Evolutionary conservation across 345 rosid species (phyloP).

Genomic region (Populus davidiana): DNA sequence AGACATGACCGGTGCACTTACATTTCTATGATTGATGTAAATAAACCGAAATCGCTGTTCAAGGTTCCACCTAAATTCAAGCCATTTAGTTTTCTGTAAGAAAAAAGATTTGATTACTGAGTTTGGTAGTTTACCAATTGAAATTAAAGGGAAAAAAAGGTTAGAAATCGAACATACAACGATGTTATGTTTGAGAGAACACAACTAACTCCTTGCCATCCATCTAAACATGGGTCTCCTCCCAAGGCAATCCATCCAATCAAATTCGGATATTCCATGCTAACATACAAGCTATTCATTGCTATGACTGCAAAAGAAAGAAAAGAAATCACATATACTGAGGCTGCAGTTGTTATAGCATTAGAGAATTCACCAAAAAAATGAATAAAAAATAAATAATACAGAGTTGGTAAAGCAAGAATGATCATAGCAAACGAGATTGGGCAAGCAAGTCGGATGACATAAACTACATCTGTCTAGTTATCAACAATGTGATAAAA

Average conservation of each 20-base stretch:
- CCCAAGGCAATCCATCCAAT: conserved; percentile 67
- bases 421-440: not conserved
- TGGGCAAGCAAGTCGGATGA: not conserved
- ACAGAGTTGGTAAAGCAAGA: not conserved
- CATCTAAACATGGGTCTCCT: conserved; percentile 91
- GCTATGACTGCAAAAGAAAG: conserved; percentile 51
- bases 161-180: conserved; percentile 46
- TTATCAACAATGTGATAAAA: not conserved
- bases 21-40: conserved; percentile 67
- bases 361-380: not conserved
- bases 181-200: conserved; percentile 71
- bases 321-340: not conserved
- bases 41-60: conserved; percentile 44
- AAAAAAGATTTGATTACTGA: conserved; percentile 6
- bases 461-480: not conserved
- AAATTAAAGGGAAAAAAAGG: conserved; percentile 14
- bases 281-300: conserved; percentile 56
- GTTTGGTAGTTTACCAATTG: not conserved
- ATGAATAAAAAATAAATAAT: not conserved
- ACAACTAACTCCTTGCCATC: conserved; percentile 85
- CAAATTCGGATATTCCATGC: conserved; percentile 65
- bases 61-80: conserved; percentile 66
- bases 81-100: conserved; percentile 59
- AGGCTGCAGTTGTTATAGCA: not conserved
- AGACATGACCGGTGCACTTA: conserved; percentile 36